Evolutionary conservation across 345 rosid species (phyloP).

Genomic region (Acer yangbiense): DNA sequence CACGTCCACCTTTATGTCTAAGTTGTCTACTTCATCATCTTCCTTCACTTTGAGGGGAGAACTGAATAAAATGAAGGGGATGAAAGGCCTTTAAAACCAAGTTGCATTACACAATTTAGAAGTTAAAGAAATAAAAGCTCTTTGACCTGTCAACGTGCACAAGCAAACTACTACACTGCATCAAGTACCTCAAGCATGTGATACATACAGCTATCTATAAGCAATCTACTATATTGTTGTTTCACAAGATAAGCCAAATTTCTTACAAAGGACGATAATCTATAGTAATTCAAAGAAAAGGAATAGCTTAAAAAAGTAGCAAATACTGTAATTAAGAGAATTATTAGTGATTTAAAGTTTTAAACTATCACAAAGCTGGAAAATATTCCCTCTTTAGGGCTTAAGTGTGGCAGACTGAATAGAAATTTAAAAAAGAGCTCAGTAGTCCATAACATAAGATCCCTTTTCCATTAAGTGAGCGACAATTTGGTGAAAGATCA

Average conservation of each 20-base stretch:
- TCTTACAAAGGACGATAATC: neutral
- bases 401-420: neutral
- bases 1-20: slow-evolving; percentile 60
- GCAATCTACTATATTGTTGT: neutral
- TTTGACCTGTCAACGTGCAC: neutral
- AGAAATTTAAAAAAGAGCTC: neutral
- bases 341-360: neutral
- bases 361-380: neutral
- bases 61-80: slow-evolving; percentile 28
- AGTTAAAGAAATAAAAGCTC: neutral
- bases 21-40: slow-evolving; percentile 79
- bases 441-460: neutral
- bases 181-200: neutral
- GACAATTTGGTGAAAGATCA: neutral
- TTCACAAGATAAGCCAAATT: neutral
- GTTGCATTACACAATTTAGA: neutral
- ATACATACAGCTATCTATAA: neutral
- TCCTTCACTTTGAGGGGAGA: slow-evolving; percentile 79
- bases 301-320: neutral
- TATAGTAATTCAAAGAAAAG: neutral
- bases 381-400: neutral
- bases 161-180: neutral
- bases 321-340: neutral
- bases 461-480: neutral
- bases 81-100: neutral